Evolutionary conservation across 1,139 yeast species (phyloP).

Genomic region (Geotrichum phurueaensis): DNA sequence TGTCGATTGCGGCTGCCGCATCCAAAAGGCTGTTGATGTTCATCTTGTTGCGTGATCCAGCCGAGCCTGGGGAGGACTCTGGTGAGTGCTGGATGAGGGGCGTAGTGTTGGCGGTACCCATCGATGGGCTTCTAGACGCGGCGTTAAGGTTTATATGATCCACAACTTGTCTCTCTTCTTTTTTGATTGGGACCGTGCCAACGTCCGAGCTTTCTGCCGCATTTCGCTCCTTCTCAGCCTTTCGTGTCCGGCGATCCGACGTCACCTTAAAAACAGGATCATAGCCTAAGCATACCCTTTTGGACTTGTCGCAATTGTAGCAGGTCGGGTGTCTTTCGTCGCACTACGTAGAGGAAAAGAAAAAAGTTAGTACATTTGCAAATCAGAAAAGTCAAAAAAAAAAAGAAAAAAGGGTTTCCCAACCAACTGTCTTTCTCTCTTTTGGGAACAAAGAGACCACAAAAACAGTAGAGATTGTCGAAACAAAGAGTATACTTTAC

Average conservation of each 20-base stretch:
- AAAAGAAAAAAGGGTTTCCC: neutral
- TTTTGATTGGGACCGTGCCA: neutral
- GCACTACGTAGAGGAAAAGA: slow-evolving; percentile 35
- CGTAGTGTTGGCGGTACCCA: neutral
- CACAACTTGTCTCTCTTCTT: neutral
- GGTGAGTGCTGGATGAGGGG: neutral
- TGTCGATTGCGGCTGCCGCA: slow-evolving; percentile 29
- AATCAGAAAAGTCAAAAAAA: too few relatives aligned
- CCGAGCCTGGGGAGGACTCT: neutral
- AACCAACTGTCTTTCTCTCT: neutral
- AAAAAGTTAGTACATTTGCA: neutral
- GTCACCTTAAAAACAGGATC: slow-evolving; percentile 35
- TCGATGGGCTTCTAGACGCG: neutral
- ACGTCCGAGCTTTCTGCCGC: neutral
- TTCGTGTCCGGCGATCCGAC: neutral
- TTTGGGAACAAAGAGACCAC: neutral
- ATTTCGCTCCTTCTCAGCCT: neutral
- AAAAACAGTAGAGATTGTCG: neutral
- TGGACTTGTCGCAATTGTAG: slow-evolving; percentile 64
- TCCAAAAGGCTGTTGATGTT: slow-evolving; percentile 28
- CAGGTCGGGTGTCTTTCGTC: slow-evolving; percentile 73
- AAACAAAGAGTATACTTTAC: slow-evolving; percentile 9
- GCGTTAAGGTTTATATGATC: neutral
- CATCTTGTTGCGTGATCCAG: slow-evolving; percentile 20
- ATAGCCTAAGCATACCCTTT: slow-evolving; percentile 65